phyloP scores from a whole-genome alignment of 2,329 filamentous ascomycete species.

The Mycogone perniciosa region DNA sequence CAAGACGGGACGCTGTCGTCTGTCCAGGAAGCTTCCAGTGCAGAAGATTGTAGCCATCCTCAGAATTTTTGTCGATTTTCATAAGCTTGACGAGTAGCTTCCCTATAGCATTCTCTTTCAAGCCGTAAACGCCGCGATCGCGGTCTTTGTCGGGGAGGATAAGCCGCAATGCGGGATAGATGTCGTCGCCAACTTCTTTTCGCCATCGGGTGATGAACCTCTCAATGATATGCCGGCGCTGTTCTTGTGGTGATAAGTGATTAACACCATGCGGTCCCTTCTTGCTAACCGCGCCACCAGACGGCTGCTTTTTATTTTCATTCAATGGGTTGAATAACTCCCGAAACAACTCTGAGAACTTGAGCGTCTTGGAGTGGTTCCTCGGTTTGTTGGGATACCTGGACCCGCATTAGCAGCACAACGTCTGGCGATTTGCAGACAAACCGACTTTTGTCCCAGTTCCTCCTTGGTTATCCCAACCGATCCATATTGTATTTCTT shows the following conservation, averaged over 20 bases:
- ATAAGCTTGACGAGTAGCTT: constrained; percentile 88
- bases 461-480: constrained; percentile 35
- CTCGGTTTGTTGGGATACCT: constrained; percentile 77
- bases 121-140: constrained; percentile 83
- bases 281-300: constrained; percentile 51
- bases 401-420: constrained; percentile 17
- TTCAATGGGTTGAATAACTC: constrained; percentile 74
- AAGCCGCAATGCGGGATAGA: constrained; percentile 86
- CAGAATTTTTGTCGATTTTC: constrained; percentile 84
- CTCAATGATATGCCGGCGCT: constrained; percentile 73
- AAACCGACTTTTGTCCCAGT: constrained; percentile 37
- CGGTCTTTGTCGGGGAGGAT: constrained; percentile 91
- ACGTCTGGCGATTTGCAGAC: too few relatives aligned
- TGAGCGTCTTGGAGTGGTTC: constrained; percentile 72
- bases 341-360: constrained; percentile 73
- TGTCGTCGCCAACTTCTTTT: constrained; percentile 79
- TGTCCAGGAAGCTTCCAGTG: constrained; percentile 90
- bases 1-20: constrained; percentile 54
- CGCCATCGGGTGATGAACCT: constrained; percentile 84
- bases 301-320: constrained; percentile 72
- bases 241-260: constrained; percentile 66
- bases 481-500: constrained; percentile 44
- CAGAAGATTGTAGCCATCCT: constrained; percentile 76
- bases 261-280: constrained; percentile 51
- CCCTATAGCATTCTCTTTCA: constrained; percentile 88